phyloP scores from a whole-genome alignment of 352 stramenopile species.

The Globisporangium carolinianum region DNA sequence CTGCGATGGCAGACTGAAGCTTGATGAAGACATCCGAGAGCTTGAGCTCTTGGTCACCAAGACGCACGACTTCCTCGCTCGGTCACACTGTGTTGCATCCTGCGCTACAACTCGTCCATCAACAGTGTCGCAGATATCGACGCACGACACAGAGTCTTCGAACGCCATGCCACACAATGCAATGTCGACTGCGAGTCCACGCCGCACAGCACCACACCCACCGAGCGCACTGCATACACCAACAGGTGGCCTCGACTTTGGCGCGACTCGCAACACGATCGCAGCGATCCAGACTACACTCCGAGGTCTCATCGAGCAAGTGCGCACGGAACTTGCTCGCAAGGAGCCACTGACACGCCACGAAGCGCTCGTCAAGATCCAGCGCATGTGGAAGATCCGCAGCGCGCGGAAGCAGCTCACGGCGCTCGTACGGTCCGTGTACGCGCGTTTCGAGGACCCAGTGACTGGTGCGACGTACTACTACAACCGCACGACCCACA shows the following conservation, averaged over 20 bases:
- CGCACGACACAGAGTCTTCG: no score
- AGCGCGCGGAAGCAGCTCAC: slow-evolving; percentile 64
- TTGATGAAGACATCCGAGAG: slow-evolving; percentile 60
- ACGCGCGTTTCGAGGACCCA: slow-evolving; percentile 51
- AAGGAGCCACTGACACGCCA: slow-evolving; percentile 38
- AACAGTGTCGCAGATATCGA: neutral
- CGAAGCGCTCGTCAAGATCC: slow-evolving; percentile 58
- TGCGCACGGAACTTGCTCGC: slow-evolving; percentile 39
- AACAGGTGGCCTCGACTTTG: slow-evolving; percentile 30
- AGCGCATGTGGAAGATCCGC: slow-evolving; percentile 69
- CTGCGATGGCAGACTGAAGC: slow-evolving; percentile 30
- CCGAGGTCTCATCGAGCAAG: slow-evolving; percentile 28
- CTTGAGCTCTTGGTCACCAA: slow-evolving; percentile 45
- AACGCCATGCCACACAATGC: neutral
- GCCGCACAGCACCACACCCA: no score
- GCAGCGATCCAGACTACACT: slow-evolving; percentile 34
- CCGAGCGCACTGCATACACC: neutral
- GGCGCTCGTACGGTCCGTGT: slow-evolving; percentile 48
- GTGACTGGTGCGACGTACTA: slow-evolving; percentile 64
- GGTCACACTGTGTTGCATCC: neutral
- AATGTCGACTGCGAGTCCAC: no score
- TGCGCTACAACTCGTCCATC: no score
- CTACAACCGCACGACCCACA: slow-evolving; percentile 68
- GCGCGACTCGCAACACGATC: slow-evolving; percentile 28
- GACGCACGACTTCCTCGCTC: slow-evolving; percentile 30